These are phyloP conservation scores for Cephaloascus fragrans DNA, from an alignment of 805 yeast genomes.

Conservation along the genomic window DNA sequence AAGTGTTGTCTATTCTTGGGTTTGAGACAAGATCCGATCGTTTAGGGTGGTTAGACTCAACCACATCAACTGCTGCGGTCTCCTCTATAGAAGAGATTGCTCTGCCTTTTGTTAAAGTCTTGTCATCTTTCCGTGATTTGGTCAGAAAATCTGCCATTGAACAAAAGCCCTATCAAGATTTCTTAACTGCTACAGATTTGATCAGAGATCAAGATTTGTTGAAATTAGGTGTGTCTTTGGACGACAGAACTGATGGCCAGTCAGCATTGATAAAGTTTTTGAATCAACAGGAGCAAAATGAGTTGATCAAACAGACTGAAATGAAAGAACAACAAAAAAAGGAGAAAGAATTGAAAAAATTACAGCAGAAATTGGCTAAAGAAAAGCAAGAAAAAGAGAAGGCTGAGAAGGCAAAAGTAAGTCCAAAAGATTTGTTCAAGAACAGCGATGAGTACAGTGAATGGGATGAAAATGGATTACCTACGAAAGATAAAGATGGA, in stretches of 20 bases:
- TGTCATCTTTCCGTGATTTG: constrained; percentile 73
- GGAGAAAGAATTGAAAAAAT: constrained; percentile 49
- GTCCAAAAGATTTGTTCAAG: constrained; percentile 70
- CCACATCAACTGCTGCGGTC: constrained; percentile 9
- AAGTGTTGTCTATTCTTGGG: constrained; percentile 65
- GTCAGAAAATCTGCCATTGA: constrained; percentile 68
- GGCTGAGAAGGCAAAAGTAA: constrained; percentile 53
- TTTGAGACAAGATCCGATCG: constrained; percentile 59
- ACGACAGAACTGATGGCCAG: constrained; percentile 73
- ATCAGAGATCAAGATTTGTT: constrained; percentile 66
- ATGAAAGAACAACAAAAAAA: constrained; percentile 45
- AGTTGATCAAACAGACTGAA: constrained; percentile 48
- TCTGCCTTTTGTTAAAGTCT: constrained; percentile 70
- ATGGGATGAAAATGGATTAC: constrained; percentile 85
- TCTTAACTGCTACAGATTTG: constrained; percentile 64
- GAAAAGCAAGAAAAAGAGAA: constrained; percentile 58
- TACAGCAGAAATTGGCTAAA: constrained; percentile 36
- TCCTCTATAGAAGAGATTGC: constrained; percentile 51
- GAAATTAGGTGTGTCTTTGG: constrained; percentile 72
- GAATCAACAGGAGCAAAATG: constrained; percentile 56
- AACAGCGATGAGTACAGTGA: constrained; percentile 48
- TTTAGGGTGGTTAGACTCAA: constrained; percentile 68
- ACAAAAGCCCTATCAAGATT: constrained; percentile 37
- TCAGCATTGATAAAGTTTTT: constrained; percentile 81
- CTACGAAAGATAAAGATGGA: constrained; percentile 67